Conservation (phyloP, 73 alveolate genomes). For the Symbiodinium pilosum region DNA sequence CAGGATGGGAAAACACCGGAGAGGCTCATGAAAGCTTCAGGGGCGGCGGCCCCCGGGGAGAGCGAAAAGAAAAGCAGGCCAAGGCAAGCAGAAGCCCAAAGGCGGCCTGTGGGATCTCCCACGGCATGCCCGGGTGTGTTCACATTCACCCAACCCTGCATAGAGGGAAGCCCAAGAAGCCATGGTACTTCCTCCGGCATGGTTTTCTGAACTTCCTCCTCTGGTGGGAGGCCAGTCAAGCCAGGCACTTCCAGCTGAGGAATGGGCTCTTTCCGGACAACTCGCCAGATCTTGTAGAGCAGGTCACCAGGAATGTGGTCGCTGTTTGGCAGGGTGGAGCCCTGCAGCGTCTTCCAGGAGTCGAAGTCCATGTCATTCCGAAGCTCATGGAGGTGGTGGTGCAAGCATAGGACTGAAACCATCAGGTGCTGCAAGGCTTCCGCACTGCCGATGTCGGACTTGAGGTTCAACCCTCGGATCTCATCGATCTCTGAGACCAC, state of each 20-base stretch:
- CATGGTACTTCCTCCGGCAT: neutral
- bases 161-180: neutral
- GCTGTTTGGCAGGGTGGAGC: neutral
- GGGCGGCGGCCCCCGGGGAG: constrained; percentile 49
- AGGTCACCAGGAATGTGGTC: constrained; percentile 9
- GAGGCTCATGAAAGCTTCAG: constrained; percentile 42
- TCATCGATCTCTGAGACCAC: constrained; percentile 41
- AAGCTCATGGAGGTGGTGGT: constrained; percentile 35
- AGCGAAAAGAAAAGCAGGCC: constrained; percentile 46
- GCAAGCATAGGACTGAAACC: constrained; percentile 41
- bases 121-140: constrained; percentile 36
- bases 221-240: neutral
- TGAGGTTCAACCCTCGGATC: constrained; percentile 31
- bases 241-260: constrained; percentile 25
- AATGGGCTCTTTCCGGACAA: neutral
- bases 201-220: neutral
- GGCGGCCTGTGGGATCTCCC: constrained; percentile 24
- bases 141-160: constrained; percentile 39
- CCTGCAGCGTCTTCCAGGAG: constrained; percentile 22
- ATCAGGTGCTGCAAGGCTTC: constrained; percentile 4
- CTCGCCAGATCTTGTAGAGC: constrained; percentile 34
- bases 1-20: constrained; percentile 12
- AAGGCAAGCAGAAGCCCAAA: constrained; percentile 48
- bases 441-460: neutral
- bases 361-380: constrained; percentile 33